Base-by-base conservation (phyloP, 495 filamentous ascomycete species). In the Penicillium longicatenatum region DNA sequence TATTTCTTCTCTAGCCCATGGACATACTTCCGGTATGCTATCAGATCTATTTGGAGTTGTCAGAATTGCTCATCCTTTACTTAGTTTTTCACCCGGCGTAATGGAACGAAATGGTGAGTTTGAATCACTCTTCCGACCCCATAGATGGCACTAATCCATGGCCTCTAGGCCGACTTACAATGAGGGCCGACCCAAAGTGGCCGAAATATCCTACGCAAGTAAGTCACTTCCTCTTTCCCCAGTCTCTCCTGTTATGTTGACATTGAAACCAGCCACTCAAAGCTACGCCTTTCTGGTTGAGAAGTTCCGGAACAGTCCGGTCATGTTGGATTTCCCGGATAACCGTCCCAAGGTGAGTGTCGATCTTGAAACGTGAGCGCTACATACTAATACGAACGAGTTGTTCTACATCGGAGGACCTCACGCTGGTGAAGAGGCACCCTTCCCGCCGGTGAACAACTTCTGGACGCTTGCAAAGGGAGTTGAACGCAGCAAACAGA, bases 171-270 rank as follows among this genome's bases (percentile, higher is more conserved):
- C 91, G 59, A 85, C 85, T 58, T 93, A 89, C 73, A 89, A 88
- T 67, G 88, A 84, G 16, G 21, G 37, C 22, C 41, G 51, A 37
- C 87, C 91, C 64, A 97, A 96, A 69, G 81, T 91, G 45, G 90
- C 91, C 2, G 91, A 97, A 67, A 84, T 97, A 26, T 95, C 92
- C 6, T 98, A 97, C 73, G 94, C 93, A 22, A 96, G 90, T 93
- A 70, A 76, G 90, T 83, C 22, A 19, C 52, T 37, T 6, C 9
- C 35, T 39, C 29, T 52, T 9, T 19, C 16, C 17, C 39, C 17
- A 4, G 6, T 19, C 11, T 6, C 29, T 29, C 3, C 12, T 51
- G 4, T 29, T 46, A 52, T 75, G 29, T 76, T 31, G 14, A 46
- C 29, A 11, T 33, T 41, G 17, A 5, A 59, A 59, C 31, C 7